Evolutionary conservation across 139 green algal species (phyloP).

Genomic region (Chlorella sp.): DNA sequence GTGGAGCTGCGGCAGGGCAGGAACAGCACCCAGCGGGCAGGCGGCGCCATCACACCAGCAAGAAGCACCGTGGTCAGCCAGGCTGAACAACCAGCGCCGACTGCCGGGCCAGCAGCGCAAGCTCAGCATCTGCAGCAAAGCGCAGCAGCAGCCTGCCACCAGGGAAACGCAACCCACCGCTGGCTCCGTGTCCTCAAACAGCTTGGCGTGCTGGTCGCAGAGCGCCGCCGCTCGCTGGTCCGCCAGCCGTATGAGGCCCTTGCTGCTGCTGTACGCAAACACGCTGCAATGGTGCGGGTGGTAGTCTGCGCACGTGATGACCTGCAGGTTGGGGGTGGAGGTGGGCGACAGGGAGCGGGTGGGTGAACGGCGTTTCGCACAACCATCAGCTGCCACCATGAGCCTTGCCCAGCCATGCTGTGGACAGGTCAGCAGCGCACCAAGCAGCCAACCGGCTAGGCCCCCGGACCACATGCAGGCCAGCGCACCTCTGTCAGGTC

Average conservation of each 20-base stretch:
- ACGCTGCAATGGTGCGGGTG: conserved; percentile 90
- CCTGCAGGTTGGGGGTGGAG: conserved; percentile 58
- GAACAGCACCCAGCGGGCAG: no score
- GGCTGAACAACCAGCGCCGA: no score
- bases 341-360: background rate
- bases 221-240: conserved; percentile 92
- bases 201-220: conserved; percentile 87
- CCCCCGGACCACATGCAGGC: background rate
- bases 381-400: background rate
- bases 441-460: background rate
- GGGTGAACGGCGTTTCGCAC: background rate
- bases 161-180: conserved; percentile 3
- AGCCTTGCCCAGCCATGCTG: background rate
- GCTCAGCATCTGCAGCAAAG: background rate
- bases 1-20: no score
- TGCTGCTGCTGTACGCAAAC: conserved; percentile 95
- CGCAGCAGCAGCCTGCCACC: background rate
- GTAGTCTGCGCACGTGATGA: conserved; percentile 98
- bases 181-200: conserved; percentile 80
- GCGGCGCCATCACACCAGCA: no score
- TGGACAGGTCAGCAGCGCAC: background rate
- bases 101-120: background rate
- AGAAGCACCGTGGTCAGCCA: no score
- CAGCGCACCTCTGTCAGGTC: conserved; percentile 91
- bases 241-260: conserved; percentile 93